A percentile compares a stretch with the other conserved stretches of the same genome.
phyloP scores from a whole-genome alignment of 2,329 filamentous ascomycete species.

The Calonectria pauciramosa region DNA sequence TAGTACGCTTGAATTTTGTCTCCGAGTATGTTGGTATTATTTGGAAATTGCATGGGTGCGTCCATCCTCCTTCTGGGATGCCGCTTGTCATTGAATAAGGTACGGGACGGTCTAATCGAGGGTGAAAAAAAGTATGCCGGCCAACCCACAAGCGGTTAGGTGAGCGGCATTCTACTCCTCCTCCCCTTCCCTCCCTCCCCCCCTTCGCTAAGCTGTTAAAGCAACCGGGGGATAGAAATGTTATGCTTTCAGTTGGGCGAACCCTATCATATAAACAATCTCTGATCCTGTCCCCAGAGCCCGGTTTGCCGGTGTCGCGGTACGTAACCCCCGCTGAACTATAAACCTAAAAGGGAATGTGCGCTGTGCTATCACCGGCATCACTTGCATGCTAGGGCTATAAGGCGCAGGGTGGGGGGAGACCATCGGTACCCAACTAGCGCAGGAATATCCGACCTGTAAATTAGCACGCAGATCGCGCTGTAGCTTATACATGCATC shows the following conservation, averaged over 20 bases:
- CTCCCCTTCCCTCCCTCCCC: background rate
- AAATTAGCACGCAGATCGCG: background rate
- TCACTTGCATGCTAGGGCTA: background rate
- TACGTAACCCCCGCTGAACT: background rate
- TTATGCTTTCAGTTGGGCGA: background rate
- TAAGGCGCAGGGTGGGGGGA: background rate
- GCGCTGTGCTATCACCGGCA: background rate
- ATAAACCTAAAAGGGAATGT: background rate
- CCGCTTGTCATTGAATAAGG: background rate
- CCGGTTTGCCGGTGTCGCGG: background rate
- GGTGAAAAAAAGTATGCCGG: background rate
- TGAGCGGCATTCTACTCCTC: background rate
- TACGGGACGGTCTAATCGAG: background rate
- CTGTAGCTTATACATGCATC: background rate
- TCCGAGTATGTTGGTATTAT: too few species aligned
- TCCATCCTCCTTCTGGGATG: too few species aligned
- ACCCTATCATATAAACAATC: background rate
- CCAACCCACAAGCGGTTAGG: background rate
- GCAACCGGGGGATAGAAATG: background rate
- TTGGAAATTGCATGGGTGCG: too few species aligned
- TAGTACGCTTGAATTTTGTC: too few species aligned
- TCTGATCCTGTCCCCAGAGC: accelerated
- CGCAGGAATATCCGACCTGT: background rate
- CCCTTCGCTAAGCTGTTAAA: background rate
- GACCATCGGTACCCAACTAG: background rate